phyloP scores from a whole-genome alignment of 139 green algal species.

The Coccomyxa sp. region DNA sequence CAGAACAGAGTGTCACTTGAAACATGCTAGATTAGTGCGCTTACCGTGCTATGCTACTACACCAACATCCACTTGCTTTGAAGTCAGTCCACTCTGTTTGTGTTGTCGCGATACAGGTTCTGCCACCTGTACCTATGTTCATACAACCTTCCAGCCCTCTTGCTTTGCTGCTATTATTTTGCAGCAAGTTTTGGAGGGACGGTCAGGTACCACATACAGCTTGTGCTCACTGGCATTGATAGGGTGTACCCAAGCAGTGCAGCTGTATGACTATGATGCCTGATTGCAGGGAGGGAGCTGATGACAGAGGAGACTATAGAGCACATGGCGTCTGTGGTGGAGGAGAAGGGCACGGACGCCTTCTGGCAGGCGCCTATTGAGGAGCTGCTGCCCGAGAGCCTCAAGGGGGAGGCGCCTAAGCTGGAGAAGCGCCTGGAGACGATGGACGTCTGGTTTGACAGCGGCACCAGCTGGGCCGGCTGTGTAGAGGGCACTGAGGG shows the following conservation, averaged over 20 bases:
- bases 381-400: slow-evolving; percentile 81
- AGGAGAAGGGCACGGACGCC: slow-evolving; percentile 68
- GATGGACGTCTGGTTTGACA: slow-evolving; percentile 99
- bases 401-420: slow-evolving; percentile 43
- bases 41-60: no score
- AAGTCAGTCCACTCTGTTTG: background rate
- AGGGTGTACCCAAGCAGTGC: no score
- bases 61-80: no score
- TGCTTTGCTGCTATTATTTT: background rate
- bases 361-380: slow-evolving; percentile 77
- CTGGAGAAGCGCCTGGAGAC: slow-evolving; percentile 90
- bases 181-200: background rate
- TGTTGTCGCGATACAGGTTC: background rate
- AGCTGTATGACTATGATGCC: no score
- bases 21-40: no score
- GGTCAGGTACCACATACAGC: background rate
- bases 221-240: no score
- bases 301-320: slow-evolving; percentile 86
- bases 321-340: slow-evolving; percentile 75
- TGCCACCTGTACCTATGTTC: background rate
- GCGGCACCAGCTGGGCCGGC: slow-evolving; percentile 86
- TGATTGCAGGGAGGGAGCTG: slow-evolving; percentile 73
- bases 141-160: background rate
- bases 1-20: no score
- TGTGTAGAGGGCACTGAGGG: slow-evolving; percentile 55